Percentiles rank a stretch among this genome's conserved stretches.
Evolutionary conservation across 257 asterid species (phyloP).

Genomic region (Nicotiana otophora): DNA sequence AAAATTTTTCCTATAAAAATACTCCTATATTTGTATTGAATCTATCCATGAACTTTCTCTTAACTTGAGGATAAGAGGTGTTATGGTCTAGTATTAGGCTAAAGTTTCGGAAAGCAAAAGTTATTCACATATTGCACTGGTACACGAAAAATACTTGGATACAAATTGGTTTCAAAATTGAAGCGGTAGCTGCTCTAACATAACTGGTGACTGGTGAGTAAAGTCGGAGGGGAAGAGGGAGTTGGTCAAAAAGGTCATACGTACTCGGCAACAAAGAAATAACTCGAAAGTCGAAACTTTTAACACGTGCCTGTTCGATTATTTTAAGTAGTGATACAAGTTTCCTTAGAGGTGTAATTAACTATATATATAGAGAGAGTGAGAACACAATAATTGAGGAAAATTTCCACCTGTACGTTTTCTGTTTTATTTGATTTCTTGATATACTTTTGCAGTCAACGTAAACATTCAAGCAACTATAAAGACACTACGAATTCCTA

Average conservation of each 20-base stretch:
- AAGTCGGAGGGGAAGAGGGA: neutral
- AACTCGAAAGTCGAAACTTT: neutral
- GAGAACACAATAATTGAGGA: conserved; percentile 9
- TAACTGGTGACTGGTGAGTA: neutral
- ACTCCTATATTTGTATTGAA: neutral
- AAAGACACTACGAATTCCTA: neutral
- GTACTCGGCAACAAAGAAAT: neutral
- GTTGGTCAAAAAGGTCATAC: conserved; percentile 2
- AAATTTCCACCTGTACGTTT: neutral
- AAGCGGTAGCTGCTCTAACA: neutral
- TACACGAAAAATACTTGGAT: neutral
- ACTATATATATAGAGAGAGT: neutral
- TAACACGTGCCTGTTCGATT: neutral
- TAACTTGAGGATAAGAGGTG: neutral
- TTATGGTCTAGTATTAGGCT: too few relatives aligned
- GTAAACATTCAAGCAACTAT: neutral
- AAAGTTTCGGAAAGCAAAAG: neutral
- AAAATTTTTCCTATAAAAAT: too few relatives aligned
- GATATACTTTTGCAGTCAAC: neutral
- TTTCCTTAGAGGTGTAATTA: neutral
- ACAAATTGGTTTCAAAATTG: neutral
- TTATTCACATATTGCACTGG: neutral
- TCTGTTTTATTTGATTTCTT: neutral
- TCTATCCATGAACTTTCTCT: neutral
- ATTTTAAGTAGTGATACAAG: neutral